Base-by-base conservation (phyloP, 2,329 filamentous ascomycete genomes). In the Fusarium pseudonygamai region DNA sequence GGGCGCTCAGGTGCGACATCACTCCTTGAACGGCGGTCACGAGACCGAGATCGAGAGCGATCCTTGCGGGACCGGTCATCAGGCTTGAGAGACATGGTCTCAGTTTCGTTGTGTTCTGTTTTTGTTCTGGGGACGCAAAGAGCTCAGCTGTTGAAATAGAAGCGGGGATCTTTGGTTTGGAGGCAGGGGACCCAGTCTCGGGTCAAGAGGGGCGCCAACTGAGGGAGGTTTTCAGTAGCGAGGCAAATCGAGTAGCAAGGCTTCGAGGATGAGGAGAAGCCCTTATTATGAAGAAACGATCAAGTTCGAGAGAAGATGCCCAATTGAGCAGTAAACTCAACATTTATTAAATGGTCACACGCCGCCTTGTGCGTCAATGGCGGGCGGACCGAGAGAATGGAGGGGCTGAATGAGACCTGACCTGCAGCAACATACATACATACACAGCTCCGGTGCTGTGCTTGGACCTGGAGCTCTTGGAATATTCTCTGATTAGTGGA, bases 71-170 rank as follows among this genome's bases (percentile, higher is more conserved):
- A 79, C 65, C 79, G 78, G 63, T 85, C 84, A 66, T 86, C 85
- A 60, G 87, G 84, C 62, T 83, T 82, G 49, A 89, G 82, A 74
- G 88, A 89, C 87, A 89, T 90, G 76, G 66, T 75, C 59, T 61
- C 49, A 28, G 34, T 24, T 52, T 50, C 37, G 43, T 34, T 40
- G 43, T 63, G 36, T 34, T 50, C 16, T 52, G 24, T 30, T 53
- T 36, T 58, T 60, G 30, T 49, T 64, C 45, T 39, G 37, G 43
- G 45, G 58, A 74, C 24, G 59, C 60, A 24, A 36, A 55, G 64
- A 58, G 40, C 55, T 60, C 63, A 61, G 69, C 39, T 46, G 56
- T 37, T 36, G 40, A 36, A 67, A 60, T 34, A 11, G 64, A 60
- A 42, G 76, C 60, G 67, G 63, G 68, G 69, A 64, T 65, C 28